A percentile compares a stretch with the other conserved stretches of the same genome.
phyloP scores from a whole-genome alignment of 768 basidiomycete genomes.

The Leccinum olivaceopallidum region DNA sequence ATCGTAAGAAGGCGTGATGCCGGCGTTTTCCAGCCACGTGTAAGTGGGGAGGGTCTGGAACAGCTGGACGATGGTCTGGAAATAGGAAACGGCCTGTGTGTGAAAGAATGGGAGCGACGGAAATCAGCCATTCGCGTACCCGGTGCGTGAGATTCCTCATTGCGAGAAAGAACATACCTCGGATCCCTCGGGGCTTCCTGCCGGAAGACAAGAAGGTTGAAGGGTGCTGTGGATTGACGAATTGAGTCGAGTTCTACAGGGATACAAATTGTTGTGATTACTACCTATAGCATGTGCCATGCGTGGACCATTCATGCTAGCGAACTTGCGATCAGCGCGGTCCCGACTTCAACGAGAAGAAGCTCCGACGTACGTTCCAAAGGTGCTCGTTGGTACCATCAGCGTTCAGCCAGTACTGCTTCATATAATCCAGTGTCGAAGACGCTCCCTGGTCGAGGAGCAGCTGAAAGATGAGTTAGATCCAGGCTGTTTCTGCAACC shows the following conservation, averaged over 20 bases:
- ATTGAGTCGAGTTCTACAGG: not conserved
- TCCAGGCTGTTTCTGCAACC: not conserved
- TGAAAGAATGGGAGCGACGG: not conserved
- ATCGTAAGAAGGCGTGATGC: conserved; percentile 65
- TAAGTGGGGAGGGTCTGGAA: conserved; percentile 75
- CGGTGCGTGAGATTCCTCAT: not conserved
- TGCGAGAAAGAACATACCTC: conserved; percentile 42
- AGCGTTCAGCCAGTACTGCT: conserved; percentile 61
- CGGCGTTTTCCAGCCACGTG: conserved; percentile 65
- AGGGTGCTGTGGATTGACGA: conserved; percentile 49
- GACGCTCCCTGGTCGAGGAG: conserved; percentile 53
- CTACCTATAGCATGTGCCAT: conserved; percentile 54
- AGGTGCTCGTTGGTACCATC: conserved; percentile 62
- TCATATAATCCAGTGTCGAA: conserved; percentile 61
- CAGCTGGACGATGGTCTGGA: conserved; percentile 54
- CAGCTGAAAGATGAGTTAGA: conserved; percentile 40
- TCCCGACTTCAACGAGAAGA: not conserved
- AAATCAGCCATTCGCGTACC: not conserved
- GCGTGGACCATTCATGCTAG: conserved; percentile 71
- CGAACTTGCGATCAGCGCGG: conserved; percentile 1
- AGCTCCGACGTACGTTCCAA: conserved; percentile 56
- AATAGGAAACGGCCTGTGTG: conserved; percentile 63
- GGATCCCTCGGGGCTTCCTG: conserved; percentile 54
- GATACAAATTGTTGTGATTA: not conserved
- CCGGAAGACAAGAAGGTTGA: conserved; percentile 53